These are phyloP conservation scores for Cercospora zeae-maydis DNA, from an alignment of 2,329 filamentous ascomycete genomes.

Conservation along the genomic window DNA sequence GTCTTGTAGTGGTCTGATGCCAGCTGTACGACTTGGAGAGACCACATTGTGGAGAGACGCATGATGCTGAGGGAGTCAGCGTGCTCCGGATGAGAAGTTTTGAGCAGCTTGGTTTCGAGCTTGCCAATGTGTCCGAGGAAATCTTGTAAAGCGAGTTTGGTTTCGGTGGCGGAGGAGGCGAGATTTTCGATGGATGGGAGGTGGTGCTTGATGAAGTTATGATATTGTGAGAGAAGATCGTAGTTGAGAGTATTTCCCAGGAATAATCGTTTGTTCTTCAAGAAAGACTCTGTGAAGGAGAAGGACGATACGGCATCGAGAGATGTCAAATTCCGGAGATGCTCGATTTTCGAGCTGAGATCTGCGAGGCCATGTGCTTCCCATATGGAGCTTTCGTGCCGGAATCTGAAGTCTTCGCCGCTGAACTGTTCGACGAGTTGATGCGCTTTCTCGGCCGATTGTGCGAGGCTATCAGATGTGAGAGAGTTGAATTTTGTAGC, in stretches of 20 bases:
- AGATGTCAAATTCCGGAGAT: neutral
- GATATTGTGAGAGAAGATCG: slow-evolving; percentile 3
- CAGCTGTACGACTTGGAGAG: neutral
- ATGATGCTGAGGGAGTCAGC: neutral
- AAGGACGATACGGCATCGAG: neutral
- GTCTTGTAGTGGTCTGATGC: slow-evolving; percentile 10
- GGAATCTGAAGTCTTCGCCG: slow-evolving; percentile 5
- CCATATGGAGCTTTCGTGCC: neutral
- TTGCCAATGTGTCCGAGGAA: neutral
- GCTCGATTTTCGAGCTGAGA: neutral
- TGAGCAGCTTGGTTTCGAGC: slow-evolving; percentile 7
- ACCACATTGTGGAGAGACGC: slow-evolving; percentile 7
- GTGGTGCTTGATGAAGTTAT: slow-evolving; percentile 8
- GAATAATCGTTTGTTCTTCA: neutral
- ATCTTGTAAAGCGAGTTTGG: neutral
- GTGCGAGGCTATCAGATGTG: neutral
- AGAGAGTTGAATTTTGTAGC: neutral
- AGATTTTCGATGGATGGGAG: neutral
- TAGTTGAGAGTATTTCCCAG: slow-evolving; percentile 2
- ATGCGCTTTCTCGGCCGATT: neutral
- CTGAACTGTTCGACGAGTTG: slow-evolving; percentile 11
- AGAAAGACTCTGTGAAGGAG: neutral
- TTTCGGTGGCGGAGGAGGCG: neutral
- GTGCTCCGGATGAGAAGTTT: neutral
- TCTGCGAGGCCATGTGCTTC: slow-evolving; percentile 2